These are phyloP conservation scores for Aspergillus udagawae DNA, from an alignment of 2,329 filamentous ascomycete genomes.

Conservation along the genomic window DNA sequence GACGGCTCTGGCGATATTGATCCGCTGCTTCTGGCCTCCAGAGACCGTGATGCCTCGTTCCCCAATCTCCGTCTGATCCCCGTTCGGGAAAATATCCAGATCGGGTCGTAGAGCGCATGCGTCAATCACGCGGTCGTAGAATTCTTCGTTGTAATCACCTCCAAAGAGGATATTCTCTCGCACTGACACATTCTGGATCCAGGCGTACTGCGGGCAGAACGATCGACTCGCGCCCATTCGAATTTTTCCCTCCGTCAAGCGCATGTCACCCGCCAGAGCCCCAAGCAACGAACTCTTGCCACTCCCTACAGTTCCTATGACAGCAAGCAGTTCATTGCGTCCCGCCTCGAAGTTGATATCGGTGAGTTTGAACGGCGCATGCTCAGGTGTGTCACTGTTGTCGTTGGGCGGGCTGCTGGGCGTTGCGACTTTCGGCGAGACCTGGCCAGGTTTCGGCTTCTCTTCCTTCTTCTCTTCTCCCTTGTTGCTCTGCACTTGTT, in stretches of 20 bases:
- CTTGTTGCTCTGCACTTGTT: slow-evolving; percentile 42
- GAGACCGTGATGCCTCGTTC: slow-evolving; percentile 94
- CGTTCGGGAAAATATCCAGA: slow-evolving; percentile 86
- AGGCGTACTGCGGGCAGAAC: slow-evolving; percentile 94
- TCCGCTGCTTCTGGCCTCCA: slow-evolving; percentile 88
- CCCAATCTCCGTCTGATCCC: slow-evolving; percentile 87
- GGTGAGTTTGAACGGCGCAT: slow-evolving; percentile 38
- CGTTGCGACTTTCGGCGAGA: background rate
- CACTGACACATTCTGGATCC: slow-evolving; percentile 91
- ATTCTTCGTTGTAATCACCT: slow-evolving; percentile 66
- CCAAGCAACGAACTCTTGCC: slow-evolving; percentile 85
- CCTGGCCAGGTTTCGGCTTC: background rate
- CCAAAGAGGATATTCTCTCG: slow-evolving; percentile 90
- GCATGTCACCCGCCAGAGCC: slow-evolving; percentile 87
- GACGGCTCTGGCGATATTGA: slow-evolving; percentile 83
- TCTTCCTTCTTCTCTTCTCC: slow-evolving; percentile 7
- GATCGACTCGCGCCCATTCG: slow-evolving; percentile 76
- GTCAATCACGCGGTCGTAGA: slow-evolving; percentile 81
- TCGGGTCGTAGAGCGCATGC: slow-evolving; percentile 83
- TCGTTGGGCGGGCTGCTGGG: background rate
- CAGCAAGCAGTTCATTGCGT: slow-evolving; percentile 45
- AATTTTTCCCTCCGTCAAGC: slow-evolving; percentile 72
- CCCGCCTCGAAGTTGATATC: slow-evolving; percentile 28
- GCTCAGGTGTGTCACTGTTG: slow-evolving; percentile 8
- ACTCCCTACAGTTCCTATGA: slow-evolving; percentile 64